Evolutionary conservation across 257 asterid species (phyloP), one percentile per base, ranked within the genome.

Genomic region (Nicotiana sylvestris): DNA sequence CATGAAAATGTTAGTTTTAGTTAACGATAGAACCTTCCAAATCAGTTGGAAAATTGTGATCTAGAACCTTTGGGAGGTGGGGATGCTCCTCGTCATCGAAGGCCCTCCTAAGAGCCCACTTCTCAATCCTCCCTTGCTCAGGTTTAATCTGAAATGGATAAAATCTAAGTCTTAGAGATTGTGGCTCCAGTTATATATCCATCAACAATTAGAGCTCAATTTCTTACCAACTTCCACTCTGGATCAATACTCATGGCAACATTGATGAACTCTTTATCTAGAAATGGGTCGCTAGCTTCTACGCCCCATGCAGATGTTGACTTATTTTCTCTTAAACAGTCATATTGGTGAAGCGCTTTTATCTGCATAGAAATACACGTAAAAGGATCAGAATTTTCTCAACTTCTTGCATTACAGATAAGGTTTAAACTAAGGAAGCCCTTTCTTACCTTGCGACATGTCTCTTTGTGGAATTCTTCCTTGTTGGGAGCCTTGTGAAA

Each of bases 261-360:
- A 67, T 91, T 85, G 78, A 94, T 87, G 86, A 96, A 96, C 77
- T 94, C 51, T 0, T 43, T 43, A 43, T 43, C 51, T 43, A 95
- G 84, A 86, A 95, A 95, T 0, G 98, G 99, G 12, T 92, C 92
- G 4, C 98, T 95, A 27, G 97, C 98, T 89, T 95, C 98, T 82
- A 95, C 86, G 53, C 98, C 99, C 99, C 99, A 95, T 1, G 97
- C 99, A 33, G 98, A 95, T 64, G 98, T 94, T 30, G 99, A 43
- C 89, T 95, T 95, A 85, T 95, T 95, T 29, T 98, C 99, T 81
- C 98, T 89, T 76, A 95, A 84, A 74, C 98, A 95, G 86, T 95
- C 98, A 78, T 94, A 94, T 82, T 90, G 96, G 86, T 95, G 97
- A 83, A 95, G 99, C 58, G 98, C 98, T 89, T 94, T 94, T 78